A percentile compares a stretch with the other conserved stretches of the same genome.
Evolutionary conservation across 805 yeast genomes (phyloP).

Genomic region (Lipomyces japonicus): DNA sequence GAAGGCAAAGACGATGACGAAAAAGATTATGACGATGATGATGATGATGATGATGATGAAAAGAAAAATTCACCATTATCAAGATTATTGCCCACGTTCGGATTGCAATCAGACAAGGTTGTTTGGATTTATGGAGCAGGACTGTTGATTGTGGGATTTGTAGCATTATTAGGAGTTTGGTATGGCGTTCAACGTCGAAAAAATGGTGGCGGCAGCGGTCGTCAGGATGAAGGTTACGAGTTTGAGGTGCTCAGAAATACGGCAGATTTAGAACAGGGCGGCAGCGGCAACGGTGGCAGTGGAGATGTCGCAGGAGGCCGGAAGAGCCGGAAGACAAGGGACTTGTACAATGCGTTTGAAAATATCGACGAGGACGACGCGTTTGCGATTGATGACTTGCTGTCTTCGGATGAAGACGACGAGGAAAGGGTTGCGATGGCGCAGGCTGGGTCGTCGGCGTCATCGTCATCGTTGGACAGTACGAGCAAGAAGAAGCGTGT

Average conservation of each 20-base stretch:
- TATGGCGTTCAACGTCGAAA: constrained; percentile 44
- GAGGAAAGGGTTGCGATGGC: constrained; percentile 9
- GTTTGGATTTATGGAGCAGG: constrained; percentile 40
- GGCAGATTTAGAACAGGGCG: constrained; percentile 6
- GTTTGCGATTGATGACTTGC: constrained; percentile 23
- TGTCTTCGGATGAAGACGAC: constrained; percentile 23
- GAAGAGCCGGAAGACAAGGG: constrained; percentile 27
- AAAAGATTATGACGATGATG: constrained; percentile 12
- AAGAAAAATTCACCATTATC: constrained; percentile 13
- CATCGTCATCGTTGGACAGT: background rate
- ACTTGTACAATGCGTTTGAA: constrained; percentile 26
- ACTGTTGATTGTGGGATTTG: constrained; percentile 47
- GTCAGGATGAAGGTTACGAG: constrained; percentile 57
- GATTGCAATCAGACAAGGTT: constrained; percentile 32
- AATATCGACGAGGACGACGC: constrained; percentile 27
- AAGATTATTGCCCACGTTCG: constrained; percentile 35
- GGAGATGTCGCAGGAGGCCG: constrained; percentile 1
- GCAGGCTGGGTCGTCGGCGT: no score
- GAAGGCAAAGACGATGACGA: constrained; percentile 2
- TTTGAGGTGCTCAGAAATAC: constrained; percentile 52
- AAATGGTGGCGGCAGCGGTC: constrained; percentile 32
- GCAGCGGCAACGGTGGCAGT: background rate
- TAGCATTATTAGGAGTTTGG: constrained; percentile 37
- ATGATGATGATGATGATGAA: constrained; percentile 4
- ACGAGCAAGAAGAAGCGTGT: constrained; percentile 3